Base-by-base conservation (phyloP, 2,329 filamentous ascomycete genomes). In the Penicillium capsulatum region DNA sequence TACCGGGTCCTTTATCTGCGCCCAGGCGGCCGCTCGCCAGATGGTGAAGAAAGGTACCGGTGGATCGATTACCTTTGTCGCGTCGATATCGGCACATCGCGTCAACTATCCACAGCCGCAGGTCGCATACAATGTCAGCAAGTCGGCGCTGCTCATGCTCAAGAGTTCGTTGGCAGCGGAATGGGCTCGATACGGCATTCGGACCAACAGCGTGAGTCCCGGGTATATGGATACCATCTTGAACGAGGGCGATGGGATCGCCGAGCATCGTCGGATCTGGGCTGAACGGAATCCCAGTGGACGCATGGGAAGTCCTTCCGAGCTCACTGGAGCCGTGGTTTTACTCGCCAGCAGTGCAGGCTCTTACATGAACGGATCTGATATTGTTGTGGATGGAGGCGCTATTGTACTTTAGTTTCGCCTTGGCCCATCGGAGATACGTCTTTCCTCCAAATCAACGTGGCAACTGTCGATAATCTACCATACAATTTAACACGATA, bases 161-260 rank as follows among this genome's bases (percentile, higher is more conserved):
- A 80, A 78, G 34, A 77, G 74, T 47, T 80, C 72, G 24, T 64
- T 89, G 11, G 84, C 84, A 0, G 83, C 80, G 0, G 85, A 90
- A 61, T 89, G 84, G 84, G 81, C 80, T 1, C 64, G 69, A 1
- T 74, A 82, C 57, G 84, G 85, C 0, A 85, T 90, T 44, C 66
- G 81, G 2, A 80, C 84, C 4, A 89, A 90, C 51, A 77, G 72
- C 13, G 72, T 90, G 31, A 80, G 74, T 27, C 85, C 85, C 0
- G 84, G 84, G 0, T 89, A 89, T 52, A 86, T 88, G 79, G 83
- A 86, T 53, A 87, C 83, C 0, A 76, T 86, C 9, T 63, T 89
- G 33, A 89, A 87, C 54, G 80, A 80, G 43, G 81, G 81, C 0
- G 72, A 75, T 6, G 77, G 76, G 1, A 58, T 86, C 32, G 70